A percentile compares a stretch with the other conserved stretches of the same genome.
These are phyloP conservation scores for Exophiala sp. DNA, from an alignment of 2,329 filamentous ascomycete species.

Conservation along the genomic window DNA sequence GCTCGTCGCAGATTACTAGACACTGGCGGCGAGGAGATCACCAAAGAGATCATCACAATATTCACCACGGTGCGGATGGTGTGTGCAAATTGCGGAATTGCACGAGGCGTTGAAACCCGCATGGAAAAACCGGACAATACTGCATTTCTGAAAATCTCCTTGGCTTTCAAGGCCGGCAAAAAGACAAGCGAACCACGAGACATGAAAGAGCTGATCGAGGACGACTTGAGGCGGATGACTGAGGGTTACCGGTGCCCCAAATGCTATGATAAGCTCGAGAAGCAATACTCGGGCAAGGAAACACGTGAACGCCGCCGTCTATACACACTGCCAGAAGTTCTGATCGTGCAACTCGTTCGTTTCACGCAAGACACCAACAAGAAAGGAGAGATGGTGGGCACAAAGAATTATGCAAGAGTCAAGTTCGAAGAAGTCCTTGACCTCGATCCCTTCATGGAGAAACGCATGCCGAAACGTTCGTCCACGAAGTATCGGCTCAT, in stretches of 20 bases:
- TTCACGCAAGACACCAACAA: not conserved
- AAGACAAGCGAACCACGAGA: not conserved
- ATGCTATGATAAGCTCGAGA: not conserved
- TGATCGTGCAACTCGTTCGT: slow-evolving; percentile 14
- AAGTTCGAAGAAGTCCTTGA: slow-evolving; percentile 10
- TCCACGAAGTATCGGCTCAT: slow-evolving; percentile 15
- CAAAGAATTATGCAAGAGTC: slow-evolving; percentile 7
- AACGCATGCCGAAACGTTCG: not conserved
- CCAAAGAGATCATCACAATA: not conserved
- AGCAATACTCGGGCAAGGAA: not conserved
- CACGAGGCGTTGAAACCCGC: too few relatives aligned
- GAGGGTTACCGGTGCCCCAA: not conserved
- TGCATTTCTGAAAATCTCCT: too few relatives aligned
- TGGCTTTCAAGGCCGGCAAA: not conserved
- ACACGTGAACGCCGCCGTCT: not conserved
- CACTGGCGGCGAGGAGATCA: not conserved
- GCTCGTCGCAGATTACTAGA: not conserved
- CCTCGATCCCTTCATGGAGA: slow-evolving; percentile 10
- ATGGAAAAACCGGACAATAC: too few relatives aligned
- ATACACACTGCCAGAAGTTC: slow-evolving; percentile 14
- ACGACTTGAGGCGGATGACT: not conserved
- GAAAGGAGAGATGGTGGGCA: not conserved
- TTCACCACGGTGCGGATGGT: too few relatives aligned
- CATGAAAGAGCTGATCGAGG: not conserved
- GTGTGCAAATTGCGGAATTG: too few relatives aligned